Percentiles rank a stretch among this genome's conserved stretches.
These are phyloP conservation scores for Atkinsonella texensis DNA, from an alignment of 2,329 filamentous ascomycete species.

Conservation along the genomic window DNA sequence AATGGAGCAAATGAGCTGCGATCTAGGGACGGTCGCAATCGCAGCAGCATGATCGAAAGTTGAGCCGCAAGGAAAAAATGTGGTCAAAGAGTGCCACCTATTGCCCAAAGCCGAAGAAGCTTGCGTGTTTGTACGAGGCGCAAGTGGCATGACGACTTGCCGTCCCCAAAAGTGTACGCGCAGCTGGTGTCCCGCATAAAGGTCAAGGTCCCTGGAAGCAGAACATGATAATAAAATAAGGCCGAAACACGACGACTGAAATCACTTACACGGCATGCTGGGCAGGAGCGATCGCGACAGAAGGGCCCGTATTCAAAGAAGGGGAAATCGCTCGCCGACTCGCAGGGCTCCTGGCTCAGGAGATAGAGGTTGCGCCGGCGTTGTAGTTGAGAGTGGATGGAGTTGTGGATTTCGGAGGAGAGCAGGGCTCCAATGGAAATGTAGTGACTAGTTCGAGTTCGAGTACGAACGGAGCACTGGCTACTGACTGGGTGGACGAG, in stretches of 20 bases:
- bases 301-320: slow-evolving; percentile 11
- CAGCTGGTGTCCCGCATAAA: background rate
- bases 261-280: slow-evolving; percentile 28
- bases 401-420: slow-evolving; percentile 4
- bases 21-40: background rate
- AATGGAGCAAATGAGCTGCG: background rate
- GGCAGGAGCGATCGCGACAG: slow-evolving; percentile 14
- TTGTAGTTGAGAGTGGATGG: slow-evolving; percentile 1
- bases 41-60: background rate
- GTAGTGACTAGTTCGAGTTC: background rate
- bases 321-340: slow-evolving; percentile 1
- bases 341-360: slow-evolving; percentile 10
- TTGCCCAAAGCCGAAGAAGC: background rate
- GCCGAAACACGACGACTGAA: slow-evolving; percentile 1
- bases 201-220: background rate
- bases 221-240: background rate
- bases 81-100: background rate
- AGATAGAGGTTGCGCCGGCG: slow-evolving; percentile 5
- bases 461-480: too few relatives aligned
- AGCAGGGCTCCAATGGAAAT: background rate
- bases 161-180: background rate
- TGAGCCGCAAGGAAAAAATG: background rate
- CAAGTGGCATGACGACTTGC: background rate
- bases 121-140: background rate
- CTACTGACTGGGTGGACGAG: too few relatives aligned